Conservation (phyloP, 306 rosid species). For the Comarum palustre region DNA sequence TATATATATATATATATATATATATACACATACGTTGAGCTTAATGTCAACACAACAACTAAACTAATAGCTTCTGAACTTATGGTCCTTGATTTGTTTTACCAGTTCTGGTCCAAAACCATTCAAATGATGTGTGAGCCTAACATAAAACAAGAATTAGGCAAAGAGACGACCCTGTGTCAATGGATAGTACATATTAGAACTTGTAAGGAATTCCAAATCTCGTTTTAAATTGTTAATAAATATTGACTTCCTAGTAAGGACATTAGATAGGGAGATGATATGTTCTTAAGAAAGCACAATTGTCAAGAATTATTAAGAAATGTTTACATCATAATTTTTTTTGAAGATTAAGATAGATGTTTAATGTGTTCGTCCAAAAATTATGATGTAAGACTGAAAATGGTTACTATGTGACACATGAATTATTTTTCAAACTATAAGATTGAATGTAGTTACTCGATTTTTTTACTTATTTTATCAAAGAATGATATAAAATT, state of each 20-base stretch:
- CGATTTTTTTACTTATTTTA: too few species aligned
- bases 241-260: neutral
- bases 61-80: neutral
- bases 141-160: neutral
- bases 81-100: neutral
- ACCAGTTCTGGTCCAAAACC: neutral
- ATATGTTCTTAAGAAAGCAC: neutral
- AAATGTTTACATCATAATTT: too few species aligned
- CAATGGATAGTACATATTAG: neutral
- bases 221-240: neutral
- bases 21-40: neutral
- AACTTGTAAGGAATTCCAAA: neutral
- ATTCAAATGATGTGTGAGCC: neutral
- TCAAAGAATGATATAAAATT: too few species aligned
- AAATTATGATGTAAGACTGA: too few species aligned
- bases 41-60: constrained; percentile 1
- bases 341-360: too few species aligned
- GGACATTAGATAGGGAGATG: neutral
- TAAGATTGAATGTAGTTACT: too few species aligned
- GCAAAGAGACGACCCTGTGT: neutral
- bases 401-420: too few species aligned
- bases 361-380: too few species aligned
- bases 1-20: too few species aligned
- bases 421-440: too few species aligned
- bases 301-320: too few species aligned